Base-by-base conservation (phyloP, 305 asterid species). In the Lippia alba region DNA sequence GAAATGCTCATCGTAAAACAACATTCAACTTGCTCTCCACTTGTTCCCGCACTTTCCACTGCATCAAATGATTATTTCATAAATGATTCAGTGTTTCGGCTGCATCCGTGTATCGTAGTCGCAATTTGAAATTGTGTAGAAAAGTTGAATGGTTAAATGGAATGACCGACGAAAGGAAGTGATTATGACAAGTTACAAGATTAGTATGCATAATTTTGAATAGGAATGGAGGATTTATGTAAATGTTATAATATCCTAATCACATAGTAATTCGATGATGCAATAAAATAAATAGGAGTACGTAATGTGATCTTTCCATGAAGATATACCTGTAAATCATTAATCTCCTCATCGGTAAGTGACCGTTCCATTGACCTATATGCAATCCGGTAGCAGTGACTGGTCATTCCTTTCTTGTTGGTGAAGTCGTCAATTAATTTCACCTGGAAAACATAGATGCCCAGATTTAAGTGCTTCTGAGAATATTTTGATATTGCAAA, bases 351-450 rank as follows among this genome's bases (percentile, higher is more conserved):
- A 51, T 51, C 56, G 56, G 56, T 51, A 15, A 51, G 56, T n/a
- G 56, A 51, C 0, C 56, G 56, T 51, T 51, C 56, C 56, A 51
- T 51, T 51, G 56, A 51, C 56, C 56, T 51, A 51, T 51, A 51
- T 4, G 56, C 56, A 4, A 51, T 15, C 56, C 56, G 16, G 24
- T 51, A 51, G 7, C 56, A 51, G 56, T 51, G 56, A 51, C 56
- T 51, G 11, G 56, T 51, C 89, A 63, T 81, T 77, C 97, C 96
- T 80, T 88, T 88, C 90, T 88, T 88, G 78, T 88, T 88, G 46
- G 91, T 88, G 76, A 91, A 91, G 76, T 83, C 78, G 75, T 86
- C 97, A 3, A 88, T 88, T 83, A 91, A 64, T 67, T 76, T 79
- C 77, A 86, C 94, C 91, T 88, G 88, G 4, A 64, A 74, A 68